A percentile compares a stretch with the other conserved stretches of the same genome.
These are phyloP conservation scores for Solanum chmielewskii DNA, from an alignment of 257 asterid species.

Conservation along the genomic window DNA sequence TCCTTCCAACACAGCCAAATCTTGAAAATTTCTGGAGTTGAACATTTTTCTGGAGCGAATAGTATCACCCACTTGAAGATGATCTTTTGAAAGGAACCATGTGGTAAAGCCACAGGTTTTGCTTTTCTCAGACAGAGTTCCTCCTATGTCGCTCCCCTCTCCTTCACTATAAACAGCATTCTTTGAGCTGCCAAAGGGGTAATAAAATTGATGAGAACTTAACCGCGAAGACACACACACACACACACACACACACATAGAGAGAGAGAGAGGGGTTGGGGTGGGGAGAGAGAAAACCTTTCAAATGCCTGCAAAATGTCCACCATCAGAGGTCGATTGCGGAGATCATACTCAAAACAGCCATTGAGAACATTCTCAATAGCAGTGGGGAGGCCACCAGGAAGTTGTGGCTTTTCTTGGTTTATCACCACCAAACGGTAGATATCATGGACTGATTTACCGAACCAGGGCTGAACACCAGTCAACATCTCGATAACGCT, in stretches of 20 bases:
- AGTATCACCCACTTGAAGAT: slow-evolving; percentile 43
- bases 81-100: slow-evolving; percentile 54
- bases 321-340: slow-evolving; percentile 50
- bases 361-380: slow-evolving; percentile 39
- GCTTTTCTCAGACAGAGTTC: slow-evolving; percentile 23
- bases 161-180: slow-evolving; percentile 27
- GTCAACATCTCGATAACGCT: slow-evolving; percentile 56
- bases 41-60: slow-evolving; percentile 39
- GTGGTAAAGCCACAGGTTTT: slow-evolving; percentile 20
- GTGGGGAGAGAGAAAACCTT: slow-evolving; percentile 16
- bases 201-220: not conserved
- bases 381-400: slow-evolving; percentile 46
- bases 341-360: slow-evolving; percentile 54
- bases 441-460: slow-evolving; percentile 39
- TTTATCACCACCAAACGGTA: slow-evolving; percentile 28
- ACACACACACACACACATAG: no score
- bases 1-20: slow-evolving; percentile 29
- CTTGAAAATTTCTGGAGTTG: slow-evolving; percentile 21
- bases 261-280: not conserved
- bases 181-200: slow-evolving; percentile 30
- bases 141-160: slow-evolving; percentile 30
- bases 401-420: slow-evolving; percentile 50
- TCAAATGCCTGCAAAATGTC: slow-evolving; percentile 48
- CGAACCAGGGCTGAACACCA: slow-evolving; percentile 47
- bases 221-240: not conserved